Evolutionary conservation across 805 yeast genomes (phyloP), one percentile per base, ranked within the genome.

Genomic region (Suhomyces vadensis): DNA sequence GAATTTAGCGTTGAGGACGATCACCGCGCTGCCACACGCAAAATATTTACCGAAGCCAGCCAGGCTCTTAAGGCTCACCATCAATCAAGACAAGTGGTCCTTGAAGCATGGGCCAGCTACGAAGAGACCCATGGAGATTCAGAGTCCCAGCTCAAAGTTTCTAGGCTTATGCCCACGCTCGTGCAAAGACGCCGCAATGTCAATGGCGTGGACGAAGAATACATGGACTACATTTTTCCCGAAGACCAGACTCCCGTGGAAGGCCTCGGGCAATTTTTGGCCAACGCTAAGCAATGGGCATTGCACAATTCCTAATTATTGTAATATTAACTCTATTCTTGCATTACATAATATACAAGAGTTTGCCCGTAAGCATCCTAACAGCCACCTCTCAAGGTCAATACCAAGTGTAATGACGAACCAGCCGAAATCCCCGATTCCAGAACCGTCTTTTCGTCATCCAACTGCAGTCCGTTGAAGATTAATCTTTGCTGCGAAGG

Each of bases 401-500:
- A 71, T 13, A 94, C 98, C 57, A 92, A 75, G 67, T 92, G 97
- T 55, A 92, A 73, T 41, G 89, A 88, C 35, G 92, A 79, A 9
- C 97, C 98, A 1, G 95, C 86, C 43, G 74, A 81, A 31, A 92
- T 77, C n/a, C 87, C 87, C 49, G 87, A 84, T 42, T 76, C 79
- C 38, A 74, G 79, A 5, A 89, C 81, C 1, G 94, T 79, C 56
- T 80, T 74, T 17, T 85, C 87, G 61, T 92, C 98, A 54, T 85
- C 85, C 85, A 92, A 78, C 70, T 92, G 97, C 54, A 88, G 87
- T 16, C 99, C 99, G 44, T 86, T 83, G 67, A 79, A 89, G 56
- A 92, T 84, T 52, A 92, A 80, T 54, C 96, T 80, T 67, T 94
- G 99, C 68, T 92, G 99, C 23, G 87, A 82, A 8, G 98, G 97